Conservation (phyloP, 2,329 filamentous ascomycete species). For the Aspergillus fumigatus region DNA sequence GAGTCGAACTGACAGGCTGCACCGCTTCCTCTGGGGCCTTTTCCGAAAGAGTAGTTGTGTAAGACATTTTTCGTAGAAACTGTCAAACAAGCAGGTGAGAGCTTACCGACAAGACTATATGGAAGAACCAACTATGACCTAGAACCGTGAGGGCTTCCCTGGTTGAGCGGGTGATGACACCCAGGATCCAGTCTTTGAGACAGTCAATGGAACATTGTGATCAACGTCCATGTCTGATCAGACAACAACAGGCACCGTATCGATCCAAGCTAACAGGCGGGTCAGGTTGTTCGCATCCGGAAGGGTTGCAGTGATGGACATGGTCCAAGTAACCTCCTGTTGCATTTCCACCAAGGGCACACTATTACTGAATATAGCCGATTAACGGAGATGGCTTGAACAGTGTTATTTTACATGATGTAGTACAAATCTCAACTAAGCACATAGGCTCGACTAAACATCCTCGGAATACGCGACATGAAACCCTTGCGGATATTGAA, state of each 20-base stretch:
- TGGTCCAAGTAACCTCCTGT: neutral
- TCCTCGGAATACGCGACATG: constrained; percentile 7
- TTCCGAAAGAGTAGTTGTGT: neutral
- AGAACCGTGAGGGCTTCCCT: neutral
- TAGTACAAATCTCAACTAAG: neutral
- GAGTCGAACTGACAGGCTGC: neutral
- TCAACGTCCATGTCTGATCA: neutral
- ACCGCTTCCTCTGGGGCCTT: neutral
- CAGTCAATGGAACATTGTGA: neutral
- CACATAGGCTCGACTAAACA: neutral
- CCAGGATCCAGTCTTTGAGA: neutral
- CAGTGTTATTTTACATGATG: neutral
- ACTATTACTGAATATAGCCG: too few relatives aligned
- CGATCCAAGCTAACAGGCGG: neutral
- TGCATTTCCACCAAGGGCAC: neutral
- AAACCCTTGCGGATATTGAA: constrained; percentile 19
- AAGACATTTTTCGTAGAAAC: neutral
- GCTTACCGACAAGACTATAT: neutral
- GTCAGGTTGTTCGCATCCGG: neutral
- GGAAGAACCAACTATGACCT: neutral
- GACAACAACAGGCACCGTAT: too few relatives aligned
- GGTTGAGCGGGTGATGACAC: neutral
- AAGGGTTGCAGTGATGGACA: neutral
- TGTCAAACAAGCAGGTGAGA: neutral
- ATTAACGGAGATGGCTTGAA: too few relatives aligned